Percentiles rank a stretch among this genome's conserved stretches.
These are phyloP conservation scores for Fraxinus americana DNA, from an alignment of 257 asterid species.

Conservation along the genomic window DNA sequence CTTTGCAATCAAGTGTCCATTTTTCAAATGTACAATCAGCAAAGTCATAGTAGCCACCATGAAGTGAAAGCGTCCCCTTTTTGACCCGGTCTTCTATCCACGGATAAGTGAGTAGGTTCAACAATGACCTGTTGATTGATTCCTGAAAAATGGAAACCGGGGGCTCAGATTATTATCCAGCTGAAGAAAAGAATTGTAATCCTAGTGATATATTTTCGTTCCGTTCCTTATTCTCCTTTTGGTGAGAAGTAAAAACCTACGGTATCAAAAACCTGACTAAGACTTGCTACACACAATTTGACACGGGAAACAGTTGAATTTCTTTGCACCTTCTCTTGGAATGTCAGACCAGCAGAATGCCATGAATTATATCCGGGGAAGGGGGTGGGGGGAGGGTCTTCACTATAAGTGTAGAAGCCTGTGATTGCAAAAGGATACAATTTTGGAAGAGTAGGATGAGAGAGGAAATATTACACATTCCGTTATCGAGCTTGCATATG, in stretches of 20 bases:
- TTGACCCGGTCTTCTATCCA: slow-evolving; percentile 81
- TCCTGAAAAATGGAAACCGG: slow-evolving; percentile 49
- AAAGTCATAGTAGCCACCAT: slow-evolving; percentile 97
- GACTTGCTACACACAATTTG: not conserved
- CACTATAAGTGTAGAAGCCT: not conserved
- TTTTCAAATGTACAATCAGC: slow-evolving; percentile 82
- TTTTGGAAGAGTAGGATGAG: not conserved
- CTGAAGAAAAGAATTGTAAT: not conserved
- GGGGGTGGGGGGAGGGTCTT: too few species aligned
- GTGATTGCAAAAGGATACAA: not conserved
- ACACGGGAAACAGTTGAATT: not conserved
- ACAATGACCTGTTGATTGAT: slow-evolving; percentile 76
- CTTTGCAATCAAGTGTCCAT: slow-evolving; percentile 74
- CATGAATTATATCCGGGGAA: not conserved
- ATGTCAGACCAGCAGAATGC: not conserved
- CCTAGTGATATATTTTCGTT: not conserved
- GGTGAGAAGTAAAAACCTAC: not conserved
- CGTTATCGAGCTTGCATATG: not conserved
- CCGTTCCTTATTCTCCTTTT: not conserved
- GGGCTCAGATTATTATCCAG: not conserved
- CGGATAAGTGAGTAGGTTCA: slow-evolving; percentile 77
- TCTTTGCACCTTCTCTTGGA: not conserved
- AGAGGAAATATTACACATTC: not conserved
- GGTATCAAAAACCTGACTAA: not conserved
- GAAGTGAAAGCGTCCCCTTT: slow-evolving; percentile 60